Evolutionary conservation across 192 early-diverging fungal genomes (phyloP), one percentile per base, ranked within the genome.

Genomic region (Backusella morwellensis): DNA sequence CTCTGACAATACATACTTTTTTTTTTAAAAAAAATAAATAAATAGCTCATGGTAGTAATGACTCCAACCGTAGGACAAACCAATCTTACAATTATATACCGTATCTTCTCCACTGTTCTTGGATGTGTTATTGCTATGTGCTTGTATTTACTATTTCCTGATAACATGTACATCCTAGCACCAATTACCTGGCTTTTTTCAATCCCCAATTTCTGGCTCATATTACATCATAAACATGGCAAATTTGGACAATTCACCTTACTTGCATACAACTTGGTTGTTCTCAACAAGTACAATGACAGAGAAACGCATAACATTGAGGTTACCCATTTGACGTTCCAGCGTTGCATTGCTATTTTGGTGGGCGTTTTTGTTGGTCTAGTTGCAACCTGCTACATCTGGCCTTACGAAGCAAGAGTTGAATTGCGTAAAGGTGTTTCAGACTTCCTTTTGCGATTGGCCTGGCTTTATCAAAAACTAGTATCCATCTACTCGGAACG

Each of bases 41-140:
- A 41, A 47, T 38, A 85, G 80, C 77, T 88, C 21, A 87, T 94
- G 35, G 92, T 92, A 6, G 90, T 96, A 17, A 94, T 96, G 93
- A 92, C 90, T 11, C 94, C 94, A 26, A 94, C 94, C 0, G 92
- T 96, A 1, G 94, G 94, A 26, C 93, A 93, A 17, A 92, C 94
- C 6, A 91, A 91, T 41, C 78, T 91, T 1, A 86, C 91, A 40
- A 89, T 88, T 42, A 74, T 93, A 21, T 93, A 93, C 79, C 88
- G 93, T 6, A 86, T 94, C 4, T 83, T 92, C 26, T 91, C 91
- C 9, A 96, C 94, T 0, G 79, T 92, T 32, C 83, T 87, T 12
- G 94, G 94, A 29, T 92, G 91, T 4, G 77, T 83, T 35, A 79
- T 85, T 0, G 93, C 93, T 7, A 88, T 90, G 19, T 66, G 86